Evolutionary conservation across 257 asterid genomes (phyloP), one percentile per base, ranked within the genome.

Genomic region (Perilla frutescens): DNA sequence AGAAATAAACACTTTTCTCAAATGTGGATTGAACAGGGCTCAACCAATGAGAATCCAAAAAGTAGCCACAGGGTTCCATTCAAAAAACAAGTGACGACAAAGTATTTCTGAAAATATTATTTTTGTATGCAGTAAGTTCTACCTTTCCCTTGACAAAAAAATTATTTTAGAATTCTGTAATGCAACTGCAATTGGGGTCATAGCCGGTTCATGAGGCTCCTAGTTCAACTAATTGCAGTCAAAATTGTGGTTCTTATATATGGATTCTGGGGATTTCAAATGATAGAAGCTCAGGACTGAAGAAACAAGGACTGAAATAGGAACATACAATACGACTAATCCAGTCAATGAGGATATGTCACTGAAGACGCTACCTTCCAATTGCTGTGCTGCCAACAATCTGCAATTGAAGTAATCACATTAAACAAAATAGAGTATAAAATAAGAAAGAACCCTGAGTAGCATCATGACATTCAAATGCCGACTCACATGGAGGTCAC

Each of bases 401-500:
- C 97, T 93, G 94, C 83, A 76, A 54, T 53, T 14, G 37, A 61
- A 72, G 57, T 4, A 20, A 60, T 67, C 70, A 9, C 50, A 59
- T 73, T 63, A 71, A 77, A 40, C 12, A 39, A 36, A 66, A 13
- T 62, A 62, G 15, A 12, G 74, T 20, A 61, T 51, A 5, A 10
- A 57, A 50, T 34, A 56, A 47, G 5, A 76, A 4, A 76, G 43
- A 61, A 34, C 60, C 54, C 43, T 11, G 45, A 34, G n/a, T 37
- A 65, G 59, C 14, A 44, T 81, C 73, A 26, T 7, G 51, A 26
- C 20, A 58, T 62, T 10, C 8, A 36, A 53, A 66, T 14, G 55
- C 3, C 11, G 56, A 87, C 89, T 84, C 76, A 88, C 97, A 93
- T 67, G 45, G 96, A 84, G 59, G 84, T 88, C 31, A 93, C 89